A percentile compares a stretch with the other conserved stretches of the same genome.
These are phyloP conservation scores for Haberlea rhodopensis DNA, from an alignment of 257 asterid genomes.

Conservation along the genomic window DNA sequence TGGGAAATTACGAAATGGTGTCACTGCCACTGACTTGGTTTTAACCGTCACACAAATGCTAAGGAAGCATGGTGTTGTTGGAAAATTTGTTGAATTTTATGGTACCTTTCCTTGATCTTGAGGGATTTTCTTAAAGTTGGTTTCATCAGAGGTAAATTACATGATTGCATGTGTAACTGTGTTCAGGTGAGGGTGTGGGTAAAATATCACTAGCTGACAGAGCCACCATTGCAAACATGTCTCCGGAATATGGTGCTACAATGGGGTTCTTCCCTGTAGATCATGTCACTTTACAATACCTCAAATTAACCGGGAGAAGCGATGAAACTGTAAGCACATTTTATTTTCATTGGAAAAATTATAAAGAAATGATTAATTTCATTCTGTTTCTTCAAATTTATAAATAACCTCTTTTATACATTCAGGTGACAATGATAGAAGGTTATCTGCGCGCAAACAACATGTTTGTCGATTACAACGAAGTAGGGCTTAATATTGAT, in stretches of 20 bases:
- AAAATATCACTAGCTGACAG: conserved; percentile 92
- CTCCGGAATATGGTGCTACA: conserved; percentile 98
- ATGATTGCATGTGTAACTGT: conserved; percentile 18
- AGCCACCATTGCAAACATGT: conserved; percentile 98
- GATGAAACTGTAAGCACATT: conserved; percentile 74
- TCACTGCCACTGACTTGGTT: conserved; percentile 89
- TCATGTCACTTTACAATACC: conserved; percentile 80
- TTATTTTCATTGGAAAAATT: conserved; percentile 12
- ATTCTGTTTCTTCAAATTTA: conserved; percentile 5
- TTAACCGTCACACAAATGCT: conserved; percentile 83
- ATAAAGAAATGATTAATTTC: conserved; percentile 2
- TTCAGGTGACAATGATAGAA: conserved; percentile 87
- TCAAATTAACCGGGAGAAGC: conserved; percentile 89
- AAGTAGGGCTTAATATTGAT: conserved; percentile 42
- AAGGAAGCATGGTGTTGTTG: conserved; percentile 90
- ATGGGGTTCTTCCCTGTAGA: conserved; percentile 99
- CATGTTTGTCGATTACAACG: conserved; percentile 84
- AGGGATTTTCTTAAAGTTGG: not conserved
- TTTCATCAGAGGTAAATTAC: conserved; percentile 16
- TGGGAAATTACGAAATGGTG: conserved; percentile 74
- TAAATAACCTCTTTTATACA: conserved; percentile 10
- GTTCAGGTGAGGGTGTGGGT: conserved; percentile 78
- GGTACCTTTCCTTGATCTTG: conserved; percentile 36
- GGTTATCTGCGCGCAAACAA: conserved; percentile 92
- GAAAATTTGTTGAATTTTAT: conserved; percentile 79